Evolutionary conservation across 1,139 yeast genomes (phyloP).

Genomic region (Diutina scorzettiae): DNA sequence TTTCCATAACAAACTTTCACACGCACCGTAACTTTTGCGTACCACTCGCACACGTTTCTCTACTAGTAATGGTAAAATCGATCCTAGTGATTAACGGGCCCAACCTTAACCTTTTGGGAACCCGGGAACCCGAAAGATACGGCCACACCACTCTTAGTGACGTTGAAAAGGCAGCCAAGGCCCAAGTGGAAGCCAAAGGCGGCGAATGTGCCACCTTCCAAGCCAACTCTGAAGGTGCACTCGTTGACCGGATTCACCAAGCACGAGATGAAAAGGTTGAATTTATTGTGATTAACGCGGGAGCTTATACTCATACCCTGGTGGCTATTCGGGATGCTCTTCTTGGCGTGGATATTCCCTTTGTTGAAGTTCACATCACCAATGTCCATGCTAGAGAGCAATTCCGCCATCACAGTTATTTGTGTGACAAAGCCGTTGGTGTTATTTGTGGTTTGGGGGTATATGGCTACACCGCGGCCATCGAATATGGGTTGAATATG

Average conservation of each 20-base stretch:
- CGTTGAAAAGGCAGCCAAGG: slow-evolving; percentile 26
- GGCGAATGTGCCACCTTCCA: slow-evolving; percentile 24
- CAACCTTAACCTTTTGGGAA: slow-evolving; percentile 33
- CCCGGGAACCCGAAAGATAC: slow-evolving; percentile 39
- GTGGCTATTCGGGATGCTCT: slow-evolving; percentile 39
- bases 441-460: slow-evolving; percentile 37
- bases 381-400: slow-evolving; percentile 39
- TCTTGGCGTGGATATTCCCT: slow-evolving; percentile 35
- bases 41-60: slow-evolving; percentile 5
- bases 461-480: slow-evolving; percentile 37
- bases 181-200: slow-evolving; percentile 22
- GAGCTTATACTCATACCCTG: slow-evolving; percentile 41
- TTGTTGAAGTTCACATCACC: slow-evolving; percentile 37
- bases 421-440: slow-evolving; percentile 37
- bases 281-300: slow-evolving; percentile 35
- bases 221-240: slow-evolving; percentile 35
- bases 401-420: slow-evolving; percentile 36
- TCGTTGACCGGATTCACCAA: slow-evolving; percentile 34
- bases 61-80: neutral
- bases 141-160: slow-evolving; percentile 33
- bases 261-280: slow-evolving; percentile 29
- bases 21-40: no score
- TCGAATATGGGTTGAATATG: slow-evolving; percentile 34
- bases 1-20: no score
- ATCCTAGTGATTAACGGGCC: slow-evolving; percentile 32